Percentiles rank a stretch among this genome's conserved stretches.
phyloP scores from a whole-genome alignment of 768 basidiomycete species.

The Naganishia friedmannii region DNA sequence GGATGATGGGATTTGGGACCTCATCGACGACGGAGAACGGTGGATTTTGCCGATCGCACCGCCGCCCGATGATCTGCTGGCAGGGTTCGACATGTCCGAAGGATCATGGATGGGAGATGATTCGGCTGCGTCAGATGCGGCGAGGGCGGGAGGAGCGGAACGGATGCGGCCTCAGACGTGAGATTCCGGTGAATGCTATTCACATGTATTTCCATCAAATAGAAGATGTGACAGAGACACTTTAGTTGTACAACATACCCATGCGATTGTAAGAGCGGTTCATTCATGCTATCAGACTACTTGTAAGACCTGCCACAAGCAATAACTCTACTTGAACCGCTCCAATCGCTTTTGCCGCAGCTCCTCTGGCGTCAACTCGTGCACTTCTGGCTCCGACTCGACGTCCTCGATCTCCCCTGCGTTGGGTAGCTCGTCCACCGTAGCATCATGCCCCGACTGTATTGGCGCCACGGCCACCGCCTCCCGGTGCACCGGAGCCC shows the following conservation, averaged over 20 bases:
- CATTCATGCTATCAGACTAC: not conserved
- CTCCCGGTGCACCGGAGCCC: not conserved
- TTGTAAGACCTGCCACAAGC: not conserved
- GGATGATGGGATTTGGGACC: slow-evolving; percentile 13
- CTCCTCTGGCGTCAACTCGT: slow-evolving; percentile 27
- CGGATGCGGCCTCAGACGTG: not conserved
- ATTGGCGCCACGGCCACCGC: not conserved
- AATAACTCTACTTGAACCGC: slow-evolving; percentile 16
- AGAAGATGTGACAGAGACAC: not conserved
- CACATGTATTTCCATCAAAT: not conserved
- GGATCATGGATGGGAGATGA: not conserved
- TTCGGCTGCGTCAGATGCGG: not conserved
- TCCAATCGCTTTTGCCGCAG: slow-evolving; percentile 26
- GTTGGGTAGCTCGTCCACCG: not conserved
- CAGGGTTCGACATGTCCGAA: not conserved
- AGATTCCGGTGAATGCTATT: not conserved
- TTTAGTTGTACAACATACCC: slow-evolving; percentile 18
- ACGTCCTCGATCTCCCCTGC: slow-evolving; percentile 4
- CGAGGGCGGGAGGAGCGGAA: not conserved
- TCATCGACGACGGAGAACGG: slow-evolving; percentile 17
- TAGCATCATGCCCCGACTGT: not conserved
- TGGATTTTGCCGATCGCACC: slow-evolving; percentile 20
- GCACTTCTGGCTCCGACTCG: slow-evolving; percentile 20
- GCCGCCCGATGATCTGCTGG: slow-evolving; percentile 10
- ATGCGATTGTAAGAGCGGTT: not conserved